Evolutionary conservation across 176 grass and related monocot genomes (phyloP).

Genomic region (Carex myosuroides): DNA sequence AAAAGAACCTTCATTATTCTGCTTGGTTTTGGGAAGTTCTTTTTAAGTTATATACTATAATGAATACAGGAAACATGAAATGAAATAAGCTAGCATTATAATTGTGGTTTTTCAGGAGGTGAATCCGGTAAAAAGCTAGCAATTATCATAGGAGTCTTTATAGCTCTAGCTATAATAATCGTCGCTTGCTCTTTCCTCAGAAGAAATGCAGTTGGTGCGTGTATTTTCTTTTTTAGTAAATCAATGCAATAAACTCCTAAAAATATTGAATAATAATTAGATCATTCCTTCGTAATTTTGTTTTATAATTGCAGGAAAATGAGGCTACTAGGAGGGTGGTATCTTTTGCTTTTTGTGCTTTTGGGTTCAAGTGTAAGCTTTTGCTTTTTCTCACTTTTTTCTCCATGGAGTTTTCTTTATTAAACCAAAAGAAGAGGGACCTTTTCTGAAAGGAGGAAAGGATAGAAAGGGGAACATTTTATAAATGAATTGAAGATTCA

Average conservation of each 20-base stretch:
- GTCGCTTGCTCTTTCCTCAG: constrained; percentile 55
- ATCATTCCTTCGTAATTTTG: not conserved
- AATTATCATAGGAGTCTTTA: constrained; percentile 69
- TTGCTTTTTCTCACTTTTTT: constrained; percentile 18
- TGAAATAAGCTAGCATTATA: not conserved
- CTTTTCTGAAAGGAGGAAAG: constrained; percentile 27
- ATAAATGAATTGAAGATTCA: constrained; percentile 47
- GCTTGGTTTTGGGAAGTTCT: not conserved
- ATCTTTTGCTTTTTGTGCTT: constrained; percentile 37
- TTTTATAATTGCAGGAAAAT: constrained; percentile 58
- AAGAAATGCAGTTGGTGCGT: constrained; percentile 25
- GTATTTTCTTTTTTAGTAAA: not conserved
- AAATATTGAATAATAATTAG: not conserved
- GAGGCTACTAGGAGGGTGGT: constrained; percentile 27
- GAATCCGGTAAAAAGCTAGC: constrained; percentile 61
- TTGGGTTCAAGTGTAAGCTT: constrained; percentile 37
- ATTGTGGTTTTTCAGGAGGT: constrained; percentile 21
- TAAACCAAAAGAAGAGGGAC: constrained; percentile 27
- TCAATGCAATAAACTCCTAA: not conserved
- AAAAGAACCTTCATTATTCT: too few species aligned
- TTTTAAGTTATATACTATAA: not conserved
- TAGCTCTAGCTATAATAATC: constrained; percentile 46
- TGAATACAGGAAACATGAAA: not conserved
- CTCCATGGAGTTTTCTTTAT: constrained; percentile 47
- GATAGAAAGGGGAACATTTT: constrained; percentile 21